Evolutionary conservation across 352 stramenopile genomes (phyloP), one percentile per base, ranked within the genome.

Genomic region (Halophytophthora batemanensis): DNA sequence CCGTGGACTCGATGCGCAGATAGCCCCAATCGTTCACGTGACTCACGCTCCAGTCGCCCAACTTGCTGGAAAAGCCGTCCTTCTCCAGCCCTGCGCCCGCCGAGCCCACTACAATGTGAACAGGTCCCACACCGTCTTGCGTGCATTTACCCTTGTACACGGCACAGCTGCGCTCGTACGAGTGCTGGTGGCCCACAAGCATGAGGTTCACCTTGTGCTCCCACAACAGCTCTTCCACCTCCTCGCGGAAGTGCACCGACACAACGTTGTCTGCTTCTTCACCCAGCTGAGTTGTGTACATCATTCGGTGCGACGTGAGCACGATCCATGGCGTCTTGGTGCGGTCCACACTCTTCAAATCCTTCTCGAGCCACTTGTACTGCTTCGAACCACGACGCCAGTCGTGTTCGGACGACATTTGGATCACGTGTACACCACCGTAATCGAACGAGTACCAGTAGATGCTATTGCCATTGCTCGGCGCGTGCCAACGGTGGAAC

Each of bases 401-500:
- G 67, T 98, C 74, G 56, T 98, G 90, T 55, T 98, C 94, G 18
- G 82, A 92, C 22, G 79, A 94, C 47, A 98, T 86, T 43, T 97
- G 82, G 25, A 97, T 83, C 15, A 96, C 93, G 45, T 97, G 87
- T 6, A 98, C 77, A 29, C 81, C 81, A 17, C 69, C 81, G 51
- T 93, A 89, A 49, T 96, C 70, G 59, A 96, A 97, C n/a, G 84
- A 97, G 68, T 97, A 91, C 86, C 87, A 94, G 57, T 90, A 94
- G 29, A 93, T 82, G 17, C 62, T 56, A 29, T 80, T 78, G 21
- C 82, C 79, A 33, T 82, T 89, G 17, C 58, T 53, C 7, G 82
- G 82, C 12, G 74, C 64, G 35, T 80, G 69, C 65, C 74, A 93
- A 22, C 82, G 82, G 49, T 90, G 80, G 25, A 68, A 81, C 71